phyloP scores from a whole-genome alignment of 148 eudicot species.

The Selenicereus undatus region DNA sequence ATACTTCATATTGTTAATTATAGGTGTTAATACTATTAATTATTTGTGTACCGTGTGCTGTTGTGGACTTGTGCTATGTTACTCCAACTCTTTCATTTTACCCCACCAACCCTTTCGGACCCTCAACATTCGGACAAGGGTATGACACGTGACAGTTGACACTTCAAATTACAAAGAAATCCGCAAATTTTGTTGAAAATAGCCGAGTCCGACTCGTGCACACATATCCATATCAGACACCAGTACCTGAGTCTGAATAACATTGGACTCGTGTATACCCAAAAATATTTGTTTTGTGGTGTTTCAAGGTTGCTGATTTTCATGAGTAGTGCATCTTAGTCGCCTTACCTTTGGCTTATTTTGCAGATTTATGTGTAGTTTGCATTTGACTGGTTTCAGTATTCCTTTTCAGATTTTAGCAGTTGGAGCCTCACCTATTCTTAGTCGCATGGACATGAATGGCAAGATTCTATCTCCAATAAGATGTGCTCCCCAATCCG shows the following conservation, averaged over 20 bases:
- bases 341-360: neutral
- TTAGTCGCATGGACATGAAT: constrained; percentile 77
- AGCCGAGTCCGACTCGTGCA: too few species aligned
- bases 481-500: constrained; percentile 80
- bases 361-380: neutral
- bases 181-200: too few species aligned
- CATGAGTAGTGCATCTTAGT: too few species aligned
- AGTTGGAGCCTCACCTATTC: constrained; percentile 86
- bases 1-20: too few species aligned
- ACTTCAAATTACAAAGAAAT: too few species aligned
- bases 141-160: too few species aligned
- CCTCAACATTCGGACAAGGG: too few species aligned
- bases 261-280: neutral
- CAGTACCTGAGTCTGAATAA: too few species aligned
- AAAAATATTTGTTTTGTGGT: neutral
- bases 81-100: too few species aligned
- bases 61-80: neutral
- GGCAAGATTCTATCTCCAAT: constrained; percentile 79
- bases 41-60: neutral
- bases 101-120: too few species aligned
- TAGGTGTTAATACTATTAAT: too few species aligned
- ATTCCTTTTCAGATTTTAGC: constrained; percentile 57
- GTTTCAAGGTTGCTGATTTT: neutral
- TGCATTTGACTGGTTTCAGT: neutral
- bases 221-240: too few species aligned